Evolutionary conservation across 805 yeast species (phyloP).

Genomic region (Starmerella asiatica): DNA sequence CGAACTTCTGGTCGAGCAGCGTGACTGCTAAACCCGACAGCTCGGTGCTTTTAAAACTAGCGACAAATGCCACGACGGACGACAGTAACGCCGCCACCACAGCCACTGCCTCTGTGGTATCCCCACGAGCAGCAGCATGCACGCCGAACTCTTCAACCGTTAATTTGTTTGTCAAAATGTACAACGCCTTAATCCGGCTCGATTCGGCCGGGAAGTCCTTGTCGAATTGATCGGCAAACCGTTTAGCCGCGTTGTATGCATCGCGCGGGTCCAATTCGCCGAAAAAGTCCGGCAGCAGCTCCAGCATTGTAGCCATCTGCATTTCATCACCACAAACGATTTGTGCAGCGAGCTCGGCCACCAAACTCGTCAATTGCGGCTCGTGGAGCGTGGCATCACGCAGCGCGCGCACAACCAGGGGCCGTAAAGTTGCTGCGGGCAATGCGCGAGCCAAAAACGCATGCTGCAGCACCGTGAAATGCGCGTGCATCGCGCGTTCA

Average conservation of each 20-base stretch:
- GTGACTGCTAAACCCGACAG: conserved; percentile 69
- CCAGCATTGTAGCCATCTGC: conserved; percentile 4
- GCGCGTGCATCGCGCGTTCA: conserved; percentile 27
- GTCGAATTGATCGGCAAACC: conserved; percentile 53
- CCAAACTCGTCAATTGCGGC: not conserved
- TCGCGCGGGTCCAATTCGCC: conserved; percentile 33
- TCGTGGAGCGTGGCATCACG: not conserved
- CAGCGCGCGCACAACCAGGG: conserved; percentile 31
- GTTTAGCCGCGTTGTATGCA: conserved; percentile 41
- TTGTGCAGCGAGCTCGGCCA: conserved; percentile 12
- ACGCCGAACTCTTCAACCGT: conserved; percentile 34
- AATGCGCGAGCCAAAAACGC: conserved; percentile 37
- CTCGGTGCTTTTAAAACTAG: conserved; percentile 37
- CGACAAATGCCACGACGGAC: conserved; percentile 17
- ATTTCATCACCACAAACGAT: conserved; percentile 6
- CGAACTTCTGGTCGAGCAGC: conserved; percentile 40
- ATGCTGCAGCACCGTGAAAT: conserved; percentile 50
- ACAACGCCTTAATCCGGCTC: conserved; percentile 43
- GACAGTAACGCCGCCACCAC: conserved; percentile 17
- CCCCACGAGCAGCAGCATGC: conserved; percentile 25
- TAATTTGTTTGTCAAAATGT: conserved; percentile 64
- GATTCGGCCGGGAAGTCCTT: conserved; percentile 29
- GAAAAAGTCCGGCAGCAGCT: conserved; percentile 33
- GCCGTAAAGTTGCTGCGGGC: conserved; percentile 33
- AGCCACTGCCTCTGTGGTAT: conserved; percentile 20